phyloP scores from a whole-genome alignment of 352 stramenopile species.

The Ophiocytium majus region DNA sequence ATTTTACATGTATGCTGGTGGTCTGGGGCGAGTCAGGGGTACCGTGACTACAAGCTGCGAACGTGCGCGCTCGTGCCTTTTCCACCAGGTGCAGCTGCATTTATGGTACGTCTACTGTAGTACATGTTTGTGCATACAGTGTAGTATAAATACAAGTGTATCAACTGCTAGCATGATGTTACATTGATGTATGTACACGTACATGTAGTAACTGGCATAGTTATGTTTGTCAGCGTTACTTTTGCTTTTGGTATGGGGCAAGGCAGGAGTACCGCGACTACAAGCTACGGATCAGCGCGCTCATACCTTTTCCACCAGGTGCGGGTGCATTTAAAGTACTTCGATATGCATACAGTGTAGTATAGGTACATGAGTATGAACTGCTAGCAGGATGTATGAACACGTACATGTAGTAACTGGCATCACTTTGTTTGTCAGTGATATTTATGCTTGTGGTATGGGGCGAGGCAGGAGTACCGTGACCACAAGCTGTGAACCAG shows the following conservation, averaged over 20 bases:
- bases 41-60: slow-evolving; percentile 42
- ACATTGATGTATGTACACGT: no score
- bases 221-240: no score
- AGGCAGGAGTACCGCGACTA: slow-evolving; percentile 46
- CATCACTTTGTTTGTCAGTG: no score
- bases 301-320: slow-evolving; percentile 39
- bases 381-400: no score
- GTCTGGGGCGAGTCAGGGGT: slow-evolving; percentile 31
- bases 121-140: not conserved
- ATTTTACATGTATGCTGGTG: no score
- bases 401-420: no score
- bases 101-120: not conserved
- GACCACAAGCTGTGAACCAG: slow-evolving; percentile 44
- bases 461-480: slow-evolving; percentile 36
- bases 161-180: no score
- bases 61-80: slow-evolving; percentile 43
- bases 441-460: slow-evolving; percentile 44
- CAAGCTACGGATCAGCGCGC: slow-evolving; percentile 39
- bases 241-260: slow-evolving; percentile 33
- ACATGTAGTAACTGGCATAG: no score
- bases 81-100: slow-evolving; percentile 19
- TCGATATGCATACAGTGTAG: not conserved
- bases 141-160: not conserved
- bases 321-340: not conserved
- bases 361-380: no score